Evolutionary conservation across 108 stramenopile species (phyloP).

Genomic region (Cylindrotheca fusiformis): DNA sequence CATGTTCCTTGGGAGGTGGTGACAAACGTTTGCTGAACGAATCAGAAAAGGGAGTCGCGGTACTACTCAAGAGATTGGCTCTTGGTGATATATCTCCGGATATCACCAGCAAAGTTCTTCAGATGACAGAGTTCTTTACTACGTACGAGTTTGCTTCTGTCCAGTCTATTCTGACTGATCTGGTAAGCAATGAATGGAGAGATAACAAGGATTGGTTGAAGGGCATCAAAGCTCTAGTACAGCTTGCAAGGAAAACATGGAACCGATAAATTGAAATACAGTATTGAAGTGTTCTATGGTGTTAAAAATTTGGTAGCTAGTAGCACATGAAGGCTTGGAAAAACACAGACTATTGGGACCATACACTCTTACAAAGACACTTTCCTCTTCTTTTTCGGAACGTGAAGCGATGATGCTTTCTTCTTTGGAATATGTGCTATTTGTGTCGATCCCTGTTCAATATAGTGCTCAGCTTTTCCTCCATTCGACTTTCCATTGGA

Average conservation of each 20-base stretch:
- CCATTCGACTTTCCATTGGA: background rate
- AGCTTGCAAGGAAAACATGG: conserved; percentile 71
- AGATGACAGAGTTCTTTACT: conserved; percentile 46
- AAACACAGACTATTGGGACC: too few relatives aligned
- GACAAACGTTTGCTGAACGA: conserved; percentile 80
- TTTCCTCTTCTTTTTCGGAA: conserved; percentile 15
- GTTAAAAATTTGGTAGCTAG: too few relatives aligned
- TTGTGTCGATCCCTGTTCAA: background rate
- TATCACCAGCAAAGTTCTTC: conserved; percentile 43
- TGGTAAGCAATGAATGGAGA: conserved; percentile 86
- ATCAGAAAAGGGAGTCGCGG: conserved; percentile 71
- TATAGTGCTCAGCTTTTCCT: background rate
- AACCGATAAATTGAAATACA: background rate
- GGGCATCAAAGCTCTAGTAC: conserved; percentile 89
- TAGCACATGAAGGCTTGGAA: too few relatives aligned
- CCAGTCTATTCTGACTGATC: conserved; percentile 54
- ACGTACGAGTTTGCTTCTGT: conserved; percentile 67
- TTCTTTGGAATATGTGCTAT: background rate
- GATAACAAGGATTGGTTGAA: conserved; percentile 97
- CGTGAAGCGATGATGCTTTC: background rate
- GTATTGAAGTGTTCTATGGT: too few relatives aligned
- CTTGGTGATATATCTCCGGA: conserved; percentile 62
- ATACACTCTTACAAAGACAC: too few relatives aligned
- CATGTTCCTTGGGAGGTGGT: conserved; percentile 31
- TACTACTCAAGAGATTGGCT: conserved; percentile 70